A percentile compares a stretch with the other conserved stretches of the same genome.
phyloP scores from a whole-genome alignment of 768 basidiomycete genomes.

The Leccinum variicolor region DNA sequence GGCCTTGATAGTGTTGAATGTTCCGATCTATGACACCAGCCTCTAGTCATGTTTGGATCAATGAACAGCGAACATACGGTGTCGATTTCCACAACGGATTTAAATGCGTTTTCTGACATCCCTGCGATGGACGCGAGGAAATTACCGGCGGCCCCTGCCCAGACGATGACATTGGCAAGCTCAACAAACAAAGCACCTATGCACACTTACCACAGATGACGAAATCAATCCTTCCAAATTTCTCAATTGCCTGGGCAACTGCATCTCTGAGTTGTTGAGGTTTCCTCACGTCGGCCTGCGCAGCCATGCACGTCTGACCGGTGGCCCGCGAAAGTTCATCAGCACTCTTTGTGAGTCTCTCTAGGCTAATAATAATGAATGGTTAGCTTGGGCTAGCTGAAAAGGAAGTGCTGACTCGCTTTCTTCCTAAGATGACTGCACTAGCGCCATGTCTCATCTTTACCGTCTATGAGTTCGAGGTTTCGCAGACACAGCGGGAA shows the following conservation, averaged over 20 bases:
- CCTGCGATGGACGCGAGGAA: slow-evolving; percentile 85
- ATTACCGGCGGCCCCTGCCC: slow-evolving; percentile 88
- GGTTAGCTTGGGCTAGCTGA: slow-evolving; percentile 1
- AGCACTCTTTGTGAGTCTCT: slow-evolving; percentile 67
- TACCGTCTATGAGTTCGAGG: slow-evolving; percentile 4
- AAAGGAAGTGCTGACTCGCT: slow-evolving; percentile 45
- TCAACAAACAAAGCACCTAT: background rate
- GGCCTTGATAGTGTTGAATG: slow-evolving; percentile 93
- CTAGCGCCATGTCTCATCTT: slow-evolving; percentile 84
- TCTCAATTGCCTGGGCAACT: slow-evolving; percentile 67
- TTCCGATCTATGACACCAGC: slow-evolving; percentile 62
- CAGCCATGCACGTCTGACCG: slow-evolving; percentile 65
- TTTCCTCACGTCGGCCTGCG: slow-evolving; percentile 80
- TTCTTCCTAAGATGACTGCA: slow-evolving; percentile 82
- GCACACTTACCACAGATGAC: slow-evolving; percentile 78
- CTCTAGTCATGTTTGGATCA: background rate
- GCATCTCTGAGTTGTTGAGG: slow-evolving; percentile 71
- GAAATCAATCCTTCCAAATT: slow-evolving; percentile 88
- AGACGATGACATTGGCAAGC: background rate
- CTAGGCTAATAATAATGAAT: slow-evolving; percentile 44
- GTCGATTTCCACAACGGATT: slow-evolving; percentile 92
- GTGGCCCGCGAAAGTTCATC: slow-evolving; percentile 68
- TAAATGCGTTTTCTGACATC: slow-evolving; percentile 46
- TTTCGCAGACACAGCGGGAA: background rate
- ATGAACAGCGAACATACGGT: slow-evolving; percentile 47